phyloP scores from a whole-genome alignment of 2,329 filamentous ascomycete genomes.

The Cercospora sp. region DNA sequence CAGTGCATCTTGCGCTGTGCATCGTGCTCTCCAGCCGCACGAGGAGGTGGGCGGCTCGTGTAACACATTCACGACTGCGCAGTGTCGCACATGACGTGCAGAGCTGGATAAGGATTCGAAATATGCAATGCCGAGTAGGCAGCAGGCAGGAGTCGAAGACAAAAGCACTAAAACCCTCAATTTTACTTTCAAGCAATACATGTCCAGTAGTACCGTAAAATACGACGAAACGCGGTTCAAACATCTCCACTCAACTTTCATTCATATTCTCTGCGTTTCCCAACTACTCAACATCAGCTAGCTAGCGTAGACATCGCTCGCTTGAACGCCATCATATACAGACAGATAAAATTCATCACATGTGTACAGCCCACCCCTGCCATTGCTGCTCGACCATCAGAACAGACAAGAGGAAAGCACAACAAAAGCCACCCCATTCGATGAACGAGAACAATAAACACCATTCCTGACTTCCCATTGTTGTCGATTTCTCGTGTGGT shows the following conservation, averaged over 20 bases:
- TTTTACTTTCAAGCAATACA: too few relatives aligned
- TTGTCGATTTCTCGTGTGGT: neutral
- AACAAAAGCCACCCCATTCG: neutral
- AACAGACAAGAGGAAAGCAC: neutral
- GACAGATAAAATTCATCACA: neutral
- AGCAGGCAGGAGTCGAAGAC: too few relatives aligned
- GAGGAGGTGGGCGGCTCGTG: too few relatives aligned
- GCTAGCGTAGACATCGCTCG: neutral
- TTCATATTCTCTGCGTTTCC: neutral
- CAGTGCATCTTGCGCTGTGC: too few relatives aligned
- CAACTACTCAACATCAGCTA: neutral
- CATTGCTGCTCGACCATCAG: neutral
- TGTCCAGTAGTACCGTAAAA: too few relatives aligned
- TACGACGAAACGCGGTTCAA: too few relatives aligned
- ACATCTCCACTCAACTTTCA: neutral
- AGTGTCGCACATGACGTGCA: too few relatives aligned
- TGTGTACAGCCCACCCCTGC: neutral
- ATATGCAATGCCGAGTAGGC: too few relatives aligned
- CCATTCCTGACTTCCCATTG: neutral
- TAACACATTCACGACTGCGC: too few relatives aligned
- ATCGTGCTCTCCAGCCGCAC: too few relatives aligned
- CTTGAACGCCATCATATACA: conserved; percentile 5
- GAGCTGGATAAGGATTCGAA: too few relatives aligned
- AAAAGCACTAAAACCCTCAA: too few relatives aligned
- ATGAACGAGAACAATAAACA: neutral